Conservation (phyloP, 139 green algal species). For the Spirogloea muscicola region DNA sequence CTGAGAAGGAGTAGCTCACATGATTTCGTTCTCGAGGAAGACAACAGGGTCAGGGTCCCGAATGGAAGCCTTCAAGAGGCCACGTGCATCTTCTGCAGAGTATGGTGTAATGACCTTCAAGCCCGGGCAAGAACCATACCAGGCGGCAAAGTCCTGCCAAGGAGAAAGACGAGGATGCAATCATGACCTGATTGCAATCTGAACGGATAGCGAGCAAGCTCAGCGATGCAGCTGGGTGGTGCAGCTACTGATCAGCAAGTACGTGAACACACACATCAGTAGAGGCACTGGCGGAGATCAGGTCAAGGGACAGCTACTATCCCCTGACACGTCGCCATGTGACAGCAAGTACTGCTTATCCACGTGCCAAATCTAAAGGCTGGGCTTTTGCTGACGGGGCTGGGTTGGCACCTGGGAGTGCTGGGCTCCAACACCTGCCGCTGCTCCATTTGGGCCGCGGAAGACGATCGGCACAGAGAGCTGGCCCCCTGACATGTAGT, state of each 20-base stretch:
- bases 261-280: no score
- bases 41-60: constrained; percentile 94
- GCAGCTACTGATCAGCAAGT: no score
- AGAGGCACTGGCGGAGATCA: no score
- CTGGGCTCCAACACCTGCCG: constrained; percentile 92
- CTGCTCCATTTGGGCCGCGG: constrained; percentile 93
- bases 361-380: no score
- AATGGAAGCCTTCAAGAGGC: constrained; percentile 94
- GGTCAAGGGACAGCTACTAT: no score
- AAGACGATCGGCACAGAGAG: constrained; percentile 95
- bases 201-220: no score
- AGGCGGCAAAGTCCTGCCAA: constrained; percentile 96
- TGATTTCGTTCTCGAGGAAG: constrained; percentile 95
- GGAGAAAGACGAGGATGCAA: no score
- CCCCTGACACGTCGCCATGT: no score
- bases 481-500: constrained; percentile 97
- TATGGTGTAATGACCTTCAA: constrained; percentile 98
- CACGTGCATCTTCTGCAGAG: constrained; percentile 85
- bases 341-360: no score
- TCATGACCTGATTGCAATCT: no score
- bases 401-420: constrained; percentile 68
- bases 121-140: constrained; percentile 88
- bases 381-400: no score
- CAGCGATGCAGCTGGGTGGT: no score
- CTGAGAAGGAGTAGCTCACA: constrained; percentile 32